phyloP scores from a whole-genome alignment of 768 basidiomycete species.

The Chalciporus pseudorubinellus region DNA sequence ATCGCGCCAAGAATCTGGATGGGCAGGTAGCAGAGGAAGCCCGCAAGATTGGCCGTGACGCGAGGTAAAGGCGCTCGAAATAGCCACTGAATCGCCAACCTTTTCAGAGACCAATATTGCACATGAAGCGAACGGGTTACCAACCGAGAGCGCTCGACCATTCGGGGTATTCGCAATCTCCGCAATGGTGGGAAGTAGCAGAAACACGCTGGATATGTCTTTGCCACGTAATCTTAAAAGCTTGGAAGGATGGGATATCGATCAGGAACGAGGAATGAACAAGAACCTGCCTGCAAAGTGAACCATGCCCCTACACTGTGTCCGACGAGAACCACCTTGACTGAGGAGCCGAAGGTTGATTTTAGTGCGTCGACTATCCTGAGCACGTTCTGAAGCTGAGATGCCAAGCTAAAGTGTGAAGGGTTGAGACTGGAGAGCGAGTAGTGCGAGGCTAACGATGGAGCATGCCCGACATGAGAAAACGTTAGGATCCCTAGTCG shows the following conservation, averaged over 20 bases:
- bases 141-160: slow-evolving; percentile 49
- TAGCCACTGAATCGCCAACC: slow-evolving; percentile 22
- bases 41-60: slow-evolving; percentile 44
- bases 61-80: slow-evolving; percentile 48
- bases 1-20: slow-evolving; percentile 44
- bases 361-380: slow-evolving; percentile 50
- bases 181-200: slow-evolving; percentile 71
- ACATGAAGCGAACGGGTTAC: no score
- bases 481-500: slow-evolving; percentile 56
- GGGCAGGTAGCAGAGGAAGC: slow-evolving; percentile 36
- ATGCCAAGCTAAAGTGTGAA: slow-evolving; percentile 35
- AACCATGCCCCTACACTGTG: slow-evolving; percentile 80
- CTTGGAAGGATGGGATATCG: slow-evolving; percentile 31
- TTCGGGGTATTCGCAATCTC: slow-evolving; percentile 65
- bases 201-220: slow-evolving; percentile 43
- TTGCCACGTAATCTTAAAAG: slow-evolving; percentile 46
- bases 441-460: no score
- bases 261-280: background rate
- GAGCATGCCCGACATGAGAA: slow-evolving; percentile 66
- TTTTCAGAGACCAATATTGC: no score
- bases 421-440: slow-evolving; percentile 10
- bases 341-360: no score
- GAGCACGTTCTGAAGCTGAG: slow-evolving; percentile 48
- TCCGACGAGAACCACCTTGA: slow-evolving; percentile 49
- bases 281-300: slow-evolving; percentile 47